Evolutionary conservation across 495 filamentous ascomycete genomes (phyloP).

Genomic region (Chaetomium fimeti): DNA sequence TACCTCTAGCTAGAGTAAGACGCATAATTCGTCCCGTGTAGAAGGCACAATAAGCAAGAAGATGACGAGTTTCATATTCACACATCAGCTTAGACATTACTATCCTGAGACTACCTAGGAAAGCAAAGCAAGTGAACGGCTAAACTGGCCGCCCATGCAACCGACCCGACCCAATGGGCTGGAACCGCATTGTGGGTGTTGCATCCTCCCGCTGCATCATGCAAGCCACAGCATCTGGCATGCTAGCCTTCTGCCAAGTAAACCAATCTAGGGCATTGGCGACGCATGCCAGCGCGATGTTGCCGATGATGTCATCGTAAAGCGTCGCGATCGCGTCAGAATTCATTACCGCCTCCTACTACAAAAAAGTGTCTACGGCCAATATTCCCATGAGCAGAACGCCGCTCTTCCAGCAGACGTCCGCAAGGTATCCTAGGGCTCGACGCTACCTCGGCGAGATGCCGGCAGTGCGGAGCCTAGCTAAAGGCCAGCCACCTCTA

Average conservation of each 20-base stretch:
- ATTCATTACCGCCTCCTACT: conserved; percentile 1
- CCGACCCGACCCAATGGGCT: conserved; percentile 5
- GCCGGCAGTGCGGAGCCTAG: background rate
- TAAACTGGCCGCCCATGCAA: background rate
- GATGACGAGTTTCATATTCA: no score
- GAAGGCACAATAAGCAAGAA: no score
- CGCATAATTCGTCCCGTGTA: no score
- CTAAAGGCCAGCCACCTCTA: background rate
- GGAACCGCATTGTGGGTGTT: background rate
- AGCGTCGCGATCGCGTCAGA: background rate
- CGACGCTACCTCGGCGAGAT: background rate
- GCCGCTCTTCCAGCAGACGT: background rate
- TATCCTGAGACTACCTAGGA: background rate
- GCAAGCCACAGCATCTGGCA: conserved; percentile 6
- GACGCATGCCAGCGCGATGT: background rate
- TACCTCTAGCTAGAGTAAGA: no score
- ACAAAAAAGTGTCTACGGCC: background rate
- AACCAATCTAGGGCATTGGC: background rate
- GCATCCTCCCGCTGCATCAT: conserved; percentile 12
- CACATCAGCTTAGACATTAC: no score
- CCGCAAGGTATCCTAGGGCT: background rate
- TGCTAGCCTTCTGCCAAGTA: background rate
- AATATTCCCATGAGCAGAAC: background rate
- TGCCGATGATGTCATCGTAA: conserved; percentile 11
- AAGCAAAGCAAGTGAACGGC: background rate